A percentile compares a stretch with the other conserved stretches of the same genome.
phyloP scores from a whole-genome alignment of 1,139 yeast genomes.

The Candida albicans region DNA sequence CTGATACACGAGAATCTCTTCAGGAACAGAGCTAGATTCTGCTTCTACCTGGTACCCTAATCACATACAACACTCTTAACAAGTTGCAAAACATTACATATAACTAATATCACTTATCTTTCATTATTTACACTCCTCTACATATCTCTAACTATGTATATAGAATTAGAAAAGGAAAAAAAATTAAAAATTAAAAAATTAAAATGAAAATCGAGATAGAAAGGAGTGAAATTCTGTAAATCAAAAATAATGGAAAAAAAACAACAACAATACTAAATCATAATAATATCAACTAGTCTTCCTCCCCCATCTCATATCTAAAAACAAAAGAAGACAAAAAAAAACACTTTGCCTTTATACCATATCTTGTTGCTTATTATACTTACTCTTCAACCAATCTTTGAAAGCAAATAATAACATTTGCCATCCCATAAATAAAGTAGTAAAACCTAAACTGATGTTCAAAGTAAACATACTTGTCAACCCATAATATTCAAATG shows the following conservation, averaged over 20 bases:
- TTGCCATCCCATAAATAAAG: slow-evolving; percentile 89
- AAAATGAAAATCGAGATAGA: neutral
- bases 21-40: too few relatives aligned
- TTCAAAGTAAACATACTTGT: slow-evolving; percentile 91
- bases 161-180: neutral
- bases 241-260: too few relatives aligned
- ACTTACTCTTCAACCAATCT: slow-evolving; percentile 41
- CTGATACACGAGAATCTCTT: too few relatives aligned
- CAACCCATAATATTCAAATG: slow-evolving; percentile 81
- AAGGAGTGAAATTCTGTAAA: neutral
- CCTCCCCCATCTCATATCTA: neutral
- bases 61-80: too few relatives aligned
- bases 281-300: neutral
- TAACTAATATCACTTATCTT: too few relatives aligned
- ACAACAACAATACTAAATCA: neutral
- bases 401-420: slow-evolving; percentile 69
- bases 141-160: too few relatives aligned
- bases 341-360: neutral
- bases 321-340: neutral
- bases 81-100: too few relatives aligned
- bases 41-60: too few relatives aligned
- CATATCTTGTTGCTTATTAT: slow-evolving; percentile 5
- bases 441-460: slow-evolving; percentile 73
- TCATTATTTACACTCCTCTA: too few relatives aligned
- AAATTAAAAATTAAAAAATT: neutral